Evolutionary conservation across 805 yeast species (phyloP).

Genomic region (Candida loeiensis): DNA sequence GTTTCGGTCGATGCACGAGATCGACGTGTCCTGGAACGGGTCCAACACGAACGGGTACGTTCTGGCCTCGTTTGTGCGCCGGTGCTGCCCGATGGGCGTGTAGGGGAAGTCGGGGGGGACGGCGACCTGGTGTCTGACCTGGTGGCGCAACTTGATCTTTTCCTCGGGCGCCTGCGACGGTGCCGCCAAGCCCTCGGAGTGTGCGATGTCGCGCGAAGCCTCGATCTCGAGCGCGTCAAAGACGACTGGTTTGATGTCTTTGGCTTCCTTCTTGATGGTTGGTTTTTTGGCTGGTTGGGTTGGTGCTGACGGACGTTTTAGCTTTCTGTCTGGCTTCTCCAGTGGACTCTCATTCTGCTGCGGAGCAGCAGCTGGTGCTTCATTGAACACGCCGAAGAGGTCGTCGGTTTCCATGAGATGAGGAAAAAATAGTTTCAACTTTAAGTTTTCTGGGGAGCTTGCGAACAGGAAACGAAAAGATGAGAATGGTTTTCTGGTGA

Average conservation of each 20-base stretch:
- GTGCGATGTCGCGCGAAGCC: conserved; percentile 84
- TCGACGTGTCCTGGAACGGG: conserved; percentile 96
- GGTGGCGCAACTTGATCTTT: conserved; percentile 74
- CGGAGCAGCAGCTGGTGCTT: conserved; percentile 43
- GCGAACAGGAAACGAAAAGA: too few relatives aligned
- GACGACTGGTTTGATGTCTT: conserved; percentile 63
- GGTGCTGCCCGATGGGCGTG: conserved; percentile 83
- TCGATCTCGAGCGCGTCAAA: conserved; percentile 86
- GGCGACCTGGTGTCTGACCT: conserved; percentile 97
- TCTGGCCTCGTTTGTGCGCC: conserved; percentile 73
- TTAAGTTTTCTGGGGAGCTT: too few relatives aligned
- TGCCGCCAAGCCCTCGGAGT: conserved; percentile 62
- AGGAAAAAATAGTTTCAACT: neutral
- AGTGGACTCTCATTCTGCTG: conserved; percentile 17
- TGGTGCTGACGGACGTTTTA: conserved; percentile 12
- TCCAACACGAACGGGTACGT: conserved; percentile 89
- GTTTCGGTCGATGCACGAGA: conserved; percentile 90
- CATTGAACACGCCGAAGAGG: conserved; percentile 60
- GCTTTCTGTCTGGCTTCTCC: conserved; percentile 14
- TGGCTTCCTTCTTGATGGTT: conserved; percentile 20
- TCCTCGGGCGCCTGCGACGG: conserved; percentile 22
- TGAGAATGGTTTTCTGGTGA: too few relatives aligned
- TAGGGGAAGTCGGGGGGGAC: conserved; percentile 90
- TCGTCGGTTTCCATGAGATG: conserved; percentile 45
- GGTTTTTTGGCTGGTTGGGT: conserved; percentile 10